These are phyloP conservation scores for Fusarium sp. DNA, from an alignment of 2,329 filamentous ascomycete genomes.

Conservation along the genomic window DNA sequence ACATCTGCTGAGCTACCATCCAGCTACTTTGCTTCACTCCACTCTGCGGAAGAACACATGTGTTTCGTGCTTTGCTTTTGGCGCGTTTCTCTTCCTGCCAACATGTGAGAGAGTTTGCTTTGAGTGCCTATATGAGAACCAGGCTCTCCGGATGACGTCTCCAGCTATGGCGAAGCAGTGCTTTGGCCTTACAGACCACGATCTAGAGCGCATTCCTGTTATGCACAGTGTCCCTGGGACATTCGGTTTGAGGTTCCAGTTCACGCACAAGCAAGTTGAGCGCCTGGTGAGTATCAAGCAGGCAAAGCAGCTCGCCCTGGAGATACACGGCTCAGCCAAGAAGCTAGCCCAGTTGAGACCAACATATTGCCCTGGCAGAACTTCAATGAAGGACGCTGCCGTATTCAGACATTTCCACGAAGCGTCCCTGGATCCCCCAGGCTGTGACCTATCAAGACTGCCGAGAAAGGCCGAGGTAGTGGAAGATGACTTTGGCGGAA, in stretches of 20 bases:
- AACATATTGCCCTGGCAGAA: conserved; percentile 19
- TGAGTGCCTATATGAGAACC: conserved; percentile 49
- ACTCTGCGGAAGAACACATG: conserved; percentile 46
- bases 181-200: conserved; percentile 42
- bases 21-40: conserved; percentile 40
- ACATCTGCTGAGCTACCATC: conserved; percentile 40
- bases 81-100: conserved; percentile 51
- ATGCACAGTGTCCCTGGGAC: conserved; percentile 45
- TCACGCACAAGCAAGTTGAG: conserved; percentile 28
- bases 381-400: conserved; percentile 35
- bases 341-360: conserved; percentile 28
- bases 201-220: conserved; percentile 40
- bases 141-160: conserved; percentile 47
- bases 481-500: conserved; percentile 45
- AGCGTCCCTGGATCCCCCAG: conserved; percentile 40
- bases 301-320: conserved; percentile 47
- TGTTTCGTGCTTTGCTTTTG: conserved; percentile 49
- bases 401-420: conserved; percentile 42
- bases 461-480: conserved; percentile 34
- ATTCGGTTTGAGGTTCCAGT: conserved; percentile 41
- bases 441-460: conserved; percentile 43
- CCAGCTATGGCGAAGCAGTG: conserved; percentile 40
- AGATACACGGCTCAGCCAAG: conserved; percentile 45
- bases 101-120: conserved; percentile 52
- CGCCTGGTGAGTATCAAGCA: conserved; percentile 50